Base-by-base conservation (phyloP, 768 basidiomycete species). In the Nevesoporus exiguus region DNA sequence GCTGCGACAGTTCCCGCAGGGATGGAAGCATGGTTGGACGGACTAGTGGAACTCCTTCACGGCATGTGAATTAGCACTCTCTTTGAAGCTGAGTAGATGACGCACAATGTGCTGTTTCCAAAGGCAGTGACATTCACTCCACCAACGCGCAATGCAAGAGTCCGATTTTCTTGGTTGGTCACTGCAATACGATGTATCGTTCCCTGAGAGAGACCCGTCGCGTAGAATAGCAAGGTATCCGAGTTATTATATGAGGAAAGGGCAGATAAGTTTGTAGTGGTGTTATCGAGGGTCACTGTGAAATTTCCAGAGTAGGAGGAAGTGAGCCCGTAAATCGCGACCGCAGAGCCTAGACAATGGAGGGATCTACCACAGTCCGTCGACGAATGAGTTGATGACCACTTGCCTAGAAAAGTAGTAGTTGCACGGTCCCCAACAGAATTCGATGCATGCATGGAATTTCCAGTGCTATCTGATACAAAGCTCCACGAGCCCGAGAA, bases 1-100 rank as follows among this genome's bases (percentile, higher is more conserved):
- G 86, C 88, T 19, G 86, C 86, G 50, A 88, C 81, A 2, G 86
- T 83, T 40, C 87, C 85, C 55, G 71, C 71, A 2, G 79, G 55
- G 19, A 76, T 69, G 1, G 75, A 69, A 31, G 47, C 49, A 30
- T 52, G 47, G 34, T 52, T 54, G 4, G 60, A 53, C 7, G 59
- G 36, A 47, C 49, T 55, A 39, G 68, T 49, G 10, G 61, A 53
- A 51, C 57, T 54, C 33, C 65, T 64, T 56, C 33, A 37, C n/a
- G 29, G 17, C 13, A 55, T 2, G 56, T 7, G 19, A n/a, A 51
- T 61, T 34, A 64, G 47, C 29, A 8, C 6, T 5, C 0, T 33
- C 8, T 41, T 31, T 19, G 2, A 30, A 33, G 47, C 24, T 21
- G 30, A 52, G 45, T 44, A 44, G 51, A 56, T 45, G 17, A 57